Conservation (phyloP, 164 flowering plant species). For the Echeveria elegans region DNA sequence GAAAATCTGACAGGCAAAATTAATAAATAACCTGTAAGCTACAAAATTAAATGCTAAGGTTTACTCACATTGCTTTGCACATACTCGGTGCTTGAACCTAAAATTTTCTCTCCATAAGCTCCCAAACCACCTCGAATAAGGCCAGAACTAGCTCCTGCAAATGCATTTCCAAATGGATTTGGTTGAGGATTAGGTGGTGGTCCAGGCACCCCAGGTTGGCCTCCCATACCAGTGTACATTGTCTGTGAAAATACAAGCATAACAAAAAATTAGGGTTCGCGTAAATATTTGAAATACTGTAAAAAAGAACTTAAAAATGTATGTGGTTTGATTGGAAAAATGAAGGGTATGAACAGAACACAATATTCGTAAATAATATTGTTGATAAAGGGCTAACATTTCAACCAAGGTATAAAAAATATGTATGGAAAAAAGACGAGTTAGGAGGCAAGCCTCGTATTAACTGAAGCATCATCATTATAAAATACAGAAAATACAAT, state of each 20-base stretch:
- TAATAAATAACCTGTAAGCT: background rate
- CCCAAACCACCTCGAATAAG: constrained; percentile 4
- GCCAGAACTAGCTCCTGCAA: constrained; percentile 6
- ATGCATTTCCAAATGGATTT: constrained; percentile 8
- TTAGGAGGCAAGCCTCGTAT: no score
- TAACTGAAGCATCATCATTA: no score
- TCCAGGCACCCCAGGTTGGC: constrained; percentile 41
- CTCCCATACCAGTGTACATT: constrained; percentile 22
- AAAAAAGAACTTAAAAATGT: no score
- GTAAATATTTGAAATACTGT: background rate
- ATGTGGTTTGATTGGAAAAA: no score
- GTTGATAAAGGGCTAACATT: background rate
- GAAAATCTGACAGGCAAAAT: background rate
- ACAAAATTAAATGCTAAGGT: background rate
- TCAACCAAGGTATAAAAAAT: background rate
- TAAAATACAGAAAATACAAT: no score
- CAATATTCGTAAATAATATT: background rate
- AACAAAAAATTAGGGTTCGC: background rate
- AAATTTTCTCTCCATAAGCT: constrained; percentile 8
- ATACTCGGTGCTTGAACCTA: constrained; percentile 1
- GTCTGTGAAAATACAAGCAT: background rate
- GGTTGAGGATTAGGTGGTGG: background rate
- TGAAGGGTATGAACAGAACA: no score
- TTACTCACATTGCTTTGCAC: constrained; percentile 9
- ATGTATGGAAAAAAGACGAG: background rate